Conservation (phyloP, 140 eudicot species). For the Senecio squalidus region DNA sequence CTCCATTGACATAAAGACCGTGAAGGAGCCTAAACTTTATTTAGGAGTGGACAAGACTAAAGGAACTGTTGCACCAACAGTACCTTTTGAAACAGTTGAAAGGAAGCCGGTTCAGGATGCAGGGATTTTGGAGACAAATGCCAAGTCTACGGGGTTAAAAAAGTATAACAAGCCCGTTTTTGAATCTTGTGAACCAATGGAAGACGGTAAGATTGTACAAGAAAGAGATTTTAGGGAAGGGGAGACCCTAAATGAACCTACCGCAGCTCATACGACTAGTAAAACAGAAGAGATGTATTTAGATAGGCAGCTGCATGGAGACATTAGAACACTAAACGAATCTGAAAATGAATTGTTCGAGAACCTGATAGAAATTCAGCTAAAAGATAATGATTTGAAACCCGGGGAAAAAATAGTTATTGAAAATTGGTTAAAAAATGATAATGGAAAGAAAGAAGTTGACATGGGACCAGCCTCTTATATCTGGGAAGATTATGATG, state of each 20-base stretch:
- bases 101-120: neutral
- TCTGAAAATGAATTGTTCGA: conserved; percentile 31
- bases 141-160: conserved; percentile 7
- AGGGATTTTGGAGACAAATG: conserved; percentile 8
- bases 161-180: conserved; percentile 2
- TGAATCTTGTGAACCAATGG: conserved; percentile 24
- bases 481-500: conserved; percentile 24
- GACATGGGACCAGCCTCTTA: conserved; percentile 12
- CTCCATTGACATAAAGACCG: neutral
- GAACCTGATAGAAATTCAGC: conserved; percentile 35
- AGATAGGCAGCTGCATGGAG: conserved; percentile 21
- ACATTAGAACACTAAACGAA: conserved; percentile 24
- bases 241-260: conserved; percentile 30
- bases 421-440: conserved; percentile 19
- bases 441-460: conserved; percentile 15
- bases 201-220: conserved; percentile 22
- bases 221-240: conserved; percentile 29
- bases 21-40: neutral
- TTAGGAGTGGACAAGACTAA: neutral
- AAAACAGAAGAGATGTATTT: conserved; percentile 14
- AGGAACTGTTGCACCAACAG: neutral
- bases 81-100: neutral
- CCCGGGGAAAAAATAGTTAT: conserved; percentile 14
- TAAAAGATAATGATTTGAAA: conserved; percentile 34
- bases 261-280: conserved; percentile 17